phyloP scores from a whole-genome alignment of 345 rosid species.

The Eucalyptus grandis region DNA sequence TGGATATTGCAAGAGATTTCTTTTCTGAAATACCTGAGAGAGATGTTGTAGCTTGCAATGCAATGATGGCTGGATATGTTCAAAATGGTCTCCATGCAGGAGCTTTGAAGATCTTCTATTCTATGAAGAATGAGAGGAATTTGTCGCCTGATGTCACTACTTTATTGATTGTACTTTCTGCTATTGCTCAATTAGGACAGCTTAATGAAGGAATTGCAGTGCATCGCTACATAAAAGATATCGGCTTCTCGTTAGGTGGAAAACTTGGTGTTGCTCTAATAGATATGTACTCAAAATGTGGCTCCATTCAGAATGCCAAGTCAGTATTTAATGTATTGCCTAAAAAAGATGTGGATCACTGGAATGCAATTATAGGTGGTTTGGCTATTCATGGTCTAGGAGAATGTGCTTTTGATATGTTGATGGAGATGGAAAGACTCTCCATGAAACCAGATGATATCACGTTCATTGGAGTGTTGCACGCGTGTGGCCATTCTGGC shows the following conservation, averaged over 20 bases:
- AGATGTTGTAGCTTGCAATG: slow-evolving; percentile 32
- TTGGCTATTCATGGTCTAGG: slow-evolving; percentile 36
- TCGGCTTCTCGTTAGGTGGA: slow-evolving; percentile 3
- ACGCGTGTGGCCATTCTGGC: slow-evolving; percentile 31
- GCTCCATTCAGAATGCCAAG: slow-evolving; percentile 20
- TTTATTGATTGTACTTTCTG: slow-evolving; percentile 17
- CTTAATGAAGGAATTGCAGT: slow-evolving; percentile 11
- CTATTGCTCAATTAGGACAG: slow-evolving; percentile 20
- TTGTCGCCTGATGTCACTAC: slow-evolving; percentile 20
- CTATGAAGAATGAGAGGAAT: not conserved
- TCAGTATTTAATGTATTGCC: slow-evolving; percentile 13
- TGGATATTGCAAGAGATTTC: slow-evolving; percentile 10
- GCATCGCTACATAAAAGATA: slow-evolving; percentile 9
- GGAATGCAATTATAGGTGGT: slow-evolving; percentile 44
- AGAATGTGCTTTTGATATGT: slow-evolving; percentile 20
- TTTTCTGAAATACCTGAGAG: slow-evolving; percentile 25
- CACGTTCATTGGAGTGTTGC: slow-evolving; percentile 23
- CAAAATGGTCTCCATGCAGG: slow-evolving; percentile 10
- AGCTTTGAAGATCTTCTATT: slow-evolving; percentile 24
- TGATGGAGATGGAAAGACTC: slow-evolving; percentile 22
- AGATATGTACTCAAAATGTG: slow-evolving; percentile 48
- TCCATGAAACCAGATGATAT: slow-evolving; percentile 24
- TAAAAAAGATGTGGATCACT: slow-evolving; percentile 24
- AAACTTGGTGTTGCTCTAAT: slow-evolving; percentile 36
- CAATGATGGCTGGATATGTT: slow-evolving; percentile 31